A percentile compares a stretch with the other conserved stretches of the same genome.
phyloP scores from a whole-genome alignment of 2,329 filamentous ascomycete species.

The Tolypocladium cylindrosporum region DNA sequence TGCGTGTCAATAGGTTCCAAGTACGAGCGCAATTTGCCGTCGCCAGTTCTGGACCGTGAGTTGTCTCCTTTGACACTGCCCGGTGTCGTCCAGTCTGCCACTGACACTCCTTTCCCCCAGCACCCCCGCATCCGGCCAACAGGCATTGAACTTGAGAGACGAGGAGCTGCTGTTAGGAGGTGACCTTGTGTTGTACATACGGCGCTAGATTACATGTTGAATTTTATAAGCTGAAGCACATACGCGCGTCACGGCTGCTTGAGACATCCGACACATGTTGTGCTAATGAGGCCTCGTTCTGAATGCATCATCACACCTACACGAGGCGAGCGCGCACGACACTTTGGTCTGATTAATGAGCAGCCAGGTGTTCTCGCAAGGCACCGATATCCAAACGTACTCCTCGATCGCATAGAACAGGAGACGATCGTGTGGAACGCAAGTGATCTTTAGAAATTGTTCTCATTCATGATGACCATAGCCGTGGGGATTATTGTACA shows the following conservation, averaged over 20 bases:
- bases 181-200: background rate
- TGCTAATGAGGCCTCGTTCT: background rate
- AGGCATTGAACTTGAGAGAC: background rate
- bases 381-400: background rate
- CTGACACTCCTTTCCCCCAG: constrained; percentile 5
- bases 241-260: background rate
- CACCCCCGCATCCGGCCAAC: constrained; percentile 12
- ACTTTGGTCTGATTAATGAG: background rate
- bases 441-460: background rate
- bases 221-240: background rate
- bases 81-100: background rate
- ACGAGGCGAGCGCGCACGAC: background rate
- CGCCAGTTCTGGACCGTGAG: constrained; percentile 73
- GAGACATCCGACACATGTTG: background rate
- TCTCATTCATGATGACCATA: constrained; percentile 51
- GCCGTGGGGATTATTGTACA: constrained; percentile 67
- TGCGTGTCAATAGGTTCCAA: constrained; percentile 60
- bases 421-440: background rate
- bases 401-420: background rate
- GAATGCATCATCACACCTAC: background rate
- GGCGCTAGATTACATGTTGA: background rate
- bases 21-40: constrained; percentile 86
- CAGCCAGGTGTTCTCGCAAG: background rate
- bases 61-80: constrained; percentile 11
- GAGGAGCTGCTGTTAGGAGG: background rate